phyloP scores from a whole-genome alignment of 352 stramenopile genomes.

The Globisporangium cylindrosporum region DNA sequence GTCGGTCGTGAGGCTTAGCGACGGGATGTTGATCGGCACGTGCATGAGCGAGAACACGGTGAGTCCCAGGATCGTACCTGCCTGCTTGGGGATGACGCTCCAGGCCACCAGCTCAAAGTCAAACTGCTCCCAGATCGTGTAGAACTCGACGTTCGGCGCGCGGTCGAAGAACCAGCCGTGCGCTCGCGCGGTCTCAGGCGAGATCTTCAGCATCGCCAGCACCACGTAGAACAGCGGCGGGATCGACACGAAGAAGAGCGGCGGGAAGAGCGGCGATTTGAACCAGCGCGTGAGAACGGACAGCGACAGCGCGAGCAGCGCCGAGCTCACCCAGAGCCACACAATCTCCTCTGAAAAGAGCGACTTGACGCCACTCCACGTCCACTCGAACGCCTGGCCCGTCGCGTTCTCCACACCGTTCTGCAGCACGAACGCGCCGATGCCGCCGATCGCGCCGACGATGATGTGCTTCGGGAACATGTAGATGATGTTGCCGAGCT shows the following conservation, averaged over 20 bases:
- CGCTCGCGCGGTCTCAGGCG: conserved; percentile 49
- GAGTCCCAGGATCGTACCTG: conserved; percentile 81
- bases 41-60: conserved; percentile 94
- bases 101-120: conserved; percentile 63
- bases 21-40: conserved; percentile 95
- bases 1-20: conserved; percentile 76
- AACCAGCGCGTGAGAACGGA: conserved; percentile 55
- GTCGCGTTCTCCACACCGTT: conserved; percentile 87
- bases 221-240: conserved; percentile 71
- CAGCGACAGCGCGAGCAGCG: conserved; percentile 45
- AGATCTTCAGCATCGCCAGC: conserved; percentile 49
- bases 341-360: conserved; percentile 49
- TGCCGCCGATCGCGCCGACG: conserved; percentile 93
- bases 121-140: conserved; percentile 75
- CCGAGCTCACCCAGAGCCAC: conserved; percentile 72
- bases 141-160: conserved; percentile 66
- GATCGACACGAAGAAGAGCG: conserved; percentile 82
- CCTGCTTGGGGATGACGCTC: conserved; percentile 71
- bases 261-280: conserved; percentile 64
- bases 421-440: conserved; percentile 85
- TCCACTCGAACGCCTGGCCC: conserved; percentile 62
- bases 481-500: conserved; percentile 91
- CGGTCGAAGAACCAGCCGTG: conserved; percentile 78
- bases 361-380: conserved; percentile 37
- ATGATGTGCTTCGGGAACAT: conserved; percentile 95